Evolutionary conservation across 2,329 filamentous ascomycete genomes (phyloP).

Genomic region (Ramichloridium luteum): DNA sequence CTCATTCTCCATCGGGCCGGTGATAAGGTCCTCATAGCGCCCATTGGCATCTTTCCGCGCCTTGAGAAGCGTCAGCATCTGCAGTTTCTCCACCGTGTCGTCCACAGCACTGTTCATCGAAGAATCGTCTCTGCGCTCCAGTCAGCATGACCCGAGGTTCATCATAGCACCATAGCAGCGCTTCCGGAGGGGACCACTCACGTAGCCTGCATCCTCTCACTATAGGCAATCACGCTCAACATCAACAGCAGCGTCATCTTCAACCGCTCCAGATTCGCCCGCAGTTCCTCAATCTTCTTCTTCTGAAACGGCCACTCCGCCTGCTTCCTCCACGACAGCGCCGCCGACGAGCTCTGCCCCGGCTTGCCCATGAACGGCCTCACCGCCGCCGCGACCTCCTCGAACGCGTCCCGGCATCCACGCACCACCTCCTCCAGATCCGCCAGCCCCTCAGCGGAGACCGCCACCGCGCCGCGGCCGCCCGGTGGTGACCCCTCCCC

Average conservation of each 20-base stretch:
- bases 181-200: no score
- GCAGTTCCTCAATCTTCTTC: conserved; percentile 8
- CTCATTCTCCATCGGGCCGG: no score
- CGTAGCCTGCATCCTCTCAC: conserved; percentile 3
- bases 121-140: no score
- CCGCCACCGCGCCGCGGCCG: conserved; percentile 2
- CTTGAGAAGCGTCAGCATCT: no score
- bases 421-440: conserved; percentile 8
- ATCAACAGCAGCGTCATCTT: conserved; percentile 13
- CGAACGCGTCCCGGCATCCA: conserved; percentile 11
- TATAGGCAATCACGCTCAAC: conserved; percentile 10
- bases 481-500: no score
- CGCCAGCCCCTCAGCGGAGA: conserved; percentile 4
- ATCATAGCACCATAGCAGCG: no score
- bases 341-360: not conserved
- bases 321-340: conserved; percentile 2
- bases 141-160: no score
- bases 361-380: conserved; percentile 3
- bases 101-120: no score
- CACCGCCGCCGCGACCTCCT: conserved; percentile 8
- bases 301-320: conserved; percentile 8
- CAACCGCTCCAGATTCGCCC: conserved; percentile 11
- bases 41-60: no score
- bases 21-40: no score
- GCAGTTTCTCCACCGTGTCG: no score